Evolutionary conservation across 2,329 filamentous ascomycete genomes (phyloP).

Genomic region (Scytalidium lignicola): DNA sequence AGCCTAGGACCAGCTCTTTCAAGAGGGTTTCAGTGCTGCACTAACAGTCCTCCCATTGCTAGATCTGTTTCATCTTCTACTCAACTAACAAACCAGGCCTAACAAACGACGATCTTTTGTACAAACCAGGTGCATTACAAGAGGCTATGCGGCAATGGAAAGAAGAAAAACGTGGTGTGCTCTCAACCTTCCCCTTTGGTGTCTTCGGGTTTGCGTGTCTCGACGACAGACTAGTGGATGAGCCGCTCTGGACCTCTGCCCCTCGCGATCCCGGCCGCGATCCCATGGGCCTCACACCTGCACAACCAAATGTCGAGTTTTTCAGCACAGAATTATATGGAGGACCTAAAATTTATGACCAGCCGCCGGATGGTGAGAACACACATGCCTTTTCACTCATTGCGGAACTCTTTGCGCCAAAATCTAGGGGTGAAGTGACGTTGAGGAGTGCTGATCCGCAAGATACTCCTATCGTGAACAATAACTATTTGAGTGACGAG

Average conservation of each 20-base stretch:
- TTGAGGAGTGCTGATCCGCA: conserved; percentile 42
- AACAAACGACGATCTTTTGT: conserved; percentile 52
- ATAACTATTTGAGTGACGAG: conserved; percentile 52
- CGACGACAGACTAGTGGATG: conserved; percentile 51
- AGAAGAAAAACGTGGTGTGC: conserved; percentile 50
- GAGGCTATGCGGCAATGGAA: conserved; percentile 51
- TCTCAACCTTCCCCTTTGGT: conserved; percentile 59
- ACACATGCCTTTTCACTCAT: conserved; percentile 55
- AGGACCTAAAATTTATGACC: conserved; percentile 51
- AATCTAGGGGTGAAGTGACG: conserved; percentile 49
- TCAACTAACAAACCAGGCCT: conserved; percentile 46
- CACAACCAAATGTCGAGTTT: conserved; percentile 57
- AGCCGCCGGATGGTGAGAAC: conserved; percentile 44
- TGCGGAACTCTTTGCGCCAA: conserved; percentile 51
- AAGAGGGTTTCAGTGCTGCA: too few relatives aligned
- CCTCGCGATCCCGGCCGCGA: conserved; percentile 46
- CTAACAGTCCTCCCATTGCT: too few relatives aligned
- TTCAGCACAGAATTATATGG: conserved; percentile 60
- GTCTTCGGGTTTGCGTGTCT: conserved; percentile 57
- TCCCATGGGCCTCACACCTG: conserved; percentile 53
- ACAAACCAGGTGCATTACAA: conserved; percentile 46
- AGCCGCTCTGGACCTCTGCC: conserved; percentile 48
- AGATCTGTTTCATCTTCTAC: conserved; percentile 57
- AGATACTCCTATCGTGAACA: conserved; percentile 51
- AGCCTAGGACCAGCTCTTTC: conserved; percentile 22